phyloP scores from a whole-genome alignment of 441 rosid genomes.

The Dalechampia spathulata region DNA sequence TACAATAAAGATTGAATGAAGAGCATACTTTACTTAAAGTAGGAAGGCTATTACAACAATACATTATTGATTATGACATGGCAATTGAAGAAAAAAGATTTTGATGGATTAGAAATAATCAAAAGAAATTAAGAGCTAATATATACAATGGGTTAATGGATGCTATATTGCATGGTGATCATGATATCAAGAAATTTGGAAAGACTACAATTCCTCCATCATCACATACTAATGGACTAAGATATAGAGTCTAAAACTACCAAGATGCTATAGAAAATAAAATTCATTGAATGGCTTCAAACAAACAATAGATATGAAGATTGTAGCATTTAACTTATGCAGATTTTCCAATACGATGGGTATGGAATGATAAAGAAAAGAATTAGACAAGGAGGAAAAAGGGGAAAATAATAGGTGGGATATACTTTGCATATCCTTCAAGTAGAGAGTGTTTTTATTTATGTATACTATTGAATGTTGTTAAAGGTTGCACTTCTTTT shows the following conservation, averaged over 20 bases:
- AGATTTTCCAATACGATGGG: background rate
- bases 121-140: background rate
- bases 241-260: constrained; percentile 6
- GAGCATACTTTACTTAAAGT: background rate
- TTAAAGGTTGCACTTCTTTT: background rate
- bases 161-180: background rate
- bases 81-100: background rate
- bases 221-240: background rate
- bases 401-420: background rate
- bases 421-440: background rate
- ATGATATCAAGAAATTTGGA: background rate
- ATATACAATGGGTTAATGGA: background rate
- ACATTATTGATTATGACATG: background rate
- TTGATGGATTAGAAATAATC: background rate
- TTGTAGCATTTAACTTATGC: no score
- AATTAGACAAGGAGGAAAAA: background rate
- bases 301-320: no score
- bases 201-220: background rate
- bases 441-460: constrained; percentile 5
- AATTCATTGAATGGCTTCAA: no score
- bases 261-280: constrained; percentile 6
- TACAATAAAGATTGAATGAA: background rate
- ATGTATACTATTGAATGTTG: background rate
- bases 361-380: background rate
- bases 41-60: background rate